Percentiles rank a stretch among this genome's conserved stretches.
Conservation (phyloP, 2,329 filamentous ascomycete genomes). For the Biscogniauxia marginata region DNA sequence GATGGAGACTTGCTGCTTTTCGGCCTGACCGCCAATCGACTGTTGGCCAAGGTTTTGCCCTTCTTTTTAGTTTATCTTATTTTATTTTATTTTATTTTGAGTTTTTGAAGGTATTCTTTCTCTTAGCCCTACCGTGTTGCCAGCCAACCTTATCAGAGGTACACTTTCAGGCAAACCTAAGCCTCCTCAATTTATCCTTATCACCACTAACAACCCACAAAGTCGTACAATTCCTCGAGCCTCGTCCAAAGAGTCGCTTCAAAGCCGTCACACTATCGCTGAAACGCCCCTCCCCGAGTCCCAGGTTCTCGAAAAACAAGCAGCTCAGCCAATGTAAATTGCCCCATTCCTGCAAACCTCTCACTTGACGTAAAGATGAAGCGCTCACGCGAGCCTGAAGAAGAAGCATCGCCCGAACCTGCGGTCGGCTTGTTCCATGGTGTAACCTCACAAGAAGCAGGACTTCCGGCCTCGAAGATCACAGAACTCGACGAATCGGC, state of each 20-base stretch:
- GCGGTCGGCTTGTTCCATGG: constrained; percentile 14
- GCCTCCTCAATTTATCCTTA: background rate
- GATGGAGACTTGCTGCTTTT: background rate
- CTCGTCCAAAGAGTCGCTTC: background rate
- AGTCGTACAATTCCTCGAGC: no score
- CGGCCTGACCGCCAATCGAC: background rate
- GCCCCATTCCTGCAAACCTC: constrained; percentile 30
- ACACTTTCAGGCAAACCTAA: background rate
- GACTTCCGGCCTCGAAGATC: constrained; percentile 49
- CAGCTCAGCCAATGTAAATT: constrained; percentile 32
- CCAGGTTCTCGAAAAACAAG: background rate
- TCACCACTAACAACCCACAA: no score
- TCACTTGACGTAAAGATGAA: constrained; percentile 47
- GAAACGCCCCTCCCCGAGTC: background rate
- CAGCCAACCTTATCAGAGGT: no score
- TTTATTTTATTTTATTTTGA: no score
- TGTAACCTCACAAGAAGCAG: constrained; percentile 15
- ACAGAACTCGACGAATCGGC: constrained; percentile 54
- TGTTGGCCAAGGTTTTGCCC: no score
- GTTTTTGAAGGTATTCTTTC: no score
- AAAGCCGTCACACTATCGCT: background rate
- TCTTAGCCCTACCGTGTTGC: no score
- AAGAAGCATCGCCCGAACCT: constrained; percentile 33
- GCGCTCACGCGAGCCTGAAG: constrained; percentile 60
- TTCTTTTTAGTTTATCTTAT: background rate